Evolutionary conservation across 75 land plant species (phyloP).

Genomic region (Adiantum capillusveneris): DNA sequence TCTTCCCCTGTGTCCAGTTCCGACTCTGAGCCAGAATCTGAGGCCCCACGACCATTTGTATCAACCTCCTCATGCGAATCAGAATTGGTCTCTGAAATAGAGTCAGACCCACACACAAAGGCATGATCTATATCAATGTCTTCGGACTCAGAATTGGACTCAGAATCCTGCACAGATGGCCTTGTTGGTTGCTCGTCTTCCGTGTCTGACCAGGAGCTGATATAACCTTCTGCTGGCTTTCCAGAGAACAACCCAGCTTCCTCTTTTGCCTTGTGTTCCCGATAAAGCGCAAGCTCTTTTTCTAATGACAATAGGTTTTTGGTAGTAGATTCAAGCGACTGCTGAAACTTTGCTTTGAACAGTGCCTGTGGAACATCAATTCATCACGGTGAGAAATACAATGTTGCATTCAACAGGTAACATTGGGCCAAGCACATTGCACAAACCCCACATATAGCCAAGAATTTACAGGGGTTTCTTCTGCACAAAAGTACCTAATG

Average conservation of each 20-base stretch:
- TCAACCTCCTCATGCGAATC: too few relatives aligned
- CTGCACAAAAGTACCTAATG: too few relatives aligned
- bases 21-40: too few relatives aligned
- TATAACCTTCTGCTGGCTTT: neutral
- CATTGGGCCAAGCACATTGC: too few relatives aligned
- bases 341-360: constrained; percentile 51
- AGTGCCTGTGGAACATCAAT: constrained; percentile 34
- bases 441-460: too few relatives aligned
- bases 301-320: constrained; percentile 49
- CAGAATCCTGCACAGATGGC: neutral
- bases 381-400: too few relatives aligned
- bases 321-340: constrained; percentile 50
- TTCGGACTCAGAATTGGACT: neutral
- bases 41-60: too few relatives aligned
- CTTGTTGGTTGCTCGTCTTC: neutral
- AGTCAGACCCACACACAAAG: neutral
- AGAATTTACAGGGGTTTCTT: too few relatives aligned
- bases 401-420: too few relatives aligned
- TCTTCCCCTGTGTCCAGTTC: too few relatives aligned
- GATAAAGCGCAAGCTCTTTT: constrained; percentile 53
- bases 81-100: neutral
- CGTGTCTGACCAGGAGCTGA: constrained; percentile 3
- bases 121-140: neutral
- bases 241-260: neutral
- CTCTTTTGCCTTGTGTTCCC: constrained; percentile 12